These are phyloP conservation scores for Zygosaccharomyces siamensis DNA, from an alignment of 805 yeast genomes.

Conservation along the genomic window DNA sequence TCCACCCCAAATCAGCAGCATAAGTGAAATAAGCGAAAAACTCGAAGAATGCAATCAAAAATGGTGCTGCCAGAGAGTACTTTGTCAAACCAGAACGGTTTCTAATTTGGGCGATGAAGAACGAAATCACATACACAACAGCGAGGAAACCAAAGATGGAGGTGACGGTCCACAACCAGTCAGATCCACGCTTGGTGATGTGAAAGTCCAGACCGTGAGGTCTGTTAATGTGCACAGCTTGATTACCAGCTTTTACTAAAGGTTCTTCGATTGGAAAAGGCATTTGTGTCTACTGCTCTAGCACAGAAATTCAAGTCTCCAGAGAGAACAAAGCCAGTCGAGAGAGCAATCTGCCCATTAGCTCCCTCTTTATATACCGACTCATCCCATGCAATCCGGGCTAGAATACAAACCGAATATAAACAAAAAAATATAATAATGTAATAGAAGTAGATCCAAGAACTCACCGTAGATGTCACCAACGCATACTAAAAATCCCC, in stretches of 20 bases:
- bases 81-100: conserved; percentile 12
- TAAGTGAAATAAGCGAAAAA: conserved; percentile 41
- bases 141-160: conserved; percentile 24
- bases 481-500: neutral
- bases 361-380: neutral
- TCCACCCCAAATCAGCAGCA: conserved; percentile 45
- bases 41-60: conserved; percentile 37
- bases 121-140: conserved; percentile 12
- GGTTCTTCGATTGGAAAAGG: neutral
- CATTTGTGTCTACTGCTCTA: neutral
- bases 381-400: neutral
- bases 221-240: conserved; percentile 43
- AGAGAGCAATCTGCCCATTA: no score
- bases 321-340: no score
- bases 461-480: neutral
- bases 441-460: neutral
- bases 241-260: conserved; percentile 28
- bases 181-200: conserved; percentile 54
- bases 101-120: conserved; percentile 14
- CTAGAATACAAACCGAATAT: neutral
- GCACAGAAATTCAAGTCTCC: no score
- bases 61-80: conserved; percentile 26
- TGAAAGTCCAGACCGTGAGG: conserved; percentile 44
- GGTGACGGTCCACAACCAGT: conserved; percentile 65
- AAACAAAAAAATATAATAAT: neutral